phyloP scores from a whole-genome alignment of 1,284 basidiomycete genomes.

The Microbotryum saponariae region DNA sequence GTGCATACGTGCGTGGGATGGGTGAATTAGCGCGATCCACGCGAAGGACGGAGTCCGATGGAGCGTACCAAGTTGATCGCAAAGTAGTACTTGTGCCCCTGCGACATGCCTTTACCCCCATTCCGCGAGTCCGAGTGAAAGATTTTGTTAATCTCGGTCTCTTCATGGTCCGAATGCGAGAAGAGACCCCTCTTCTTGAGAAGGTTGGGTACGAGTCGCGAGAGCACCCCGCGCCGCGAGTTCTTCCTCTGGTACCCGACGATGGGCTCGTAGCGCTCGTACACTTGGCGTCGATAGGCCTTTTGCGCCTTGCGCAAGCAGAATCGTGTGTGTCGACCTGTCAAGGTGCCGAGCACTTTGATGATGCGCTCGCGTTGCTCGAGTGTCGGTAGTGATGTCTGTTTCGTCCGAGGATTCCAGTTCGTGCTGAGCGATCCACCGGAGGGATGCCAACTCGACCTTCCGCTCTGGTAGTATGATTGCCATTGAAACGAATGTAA shows the following conservation, averaged over 20 bases:
- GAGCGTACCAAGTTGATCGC: conserved; percentile 97
- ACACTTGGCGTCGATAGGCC: conserved; percentile 71
- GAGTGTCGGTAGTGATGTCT: conserved; percentile 34
- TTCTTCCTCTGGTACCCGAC: conserved; percentile 58
- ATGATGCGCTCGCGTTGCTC: conserved; percentile 76
- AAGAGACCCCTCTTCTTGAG: conserved; percentile 25
- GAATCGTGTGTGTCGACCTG: conserved; percentile 80
- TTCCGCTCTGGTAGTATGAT: neutral
- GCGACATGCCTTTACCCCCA: conserved; percentile 38
- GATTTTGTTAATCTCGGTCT: conserved; percentile 41
- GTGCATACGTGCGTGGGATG: neutral
- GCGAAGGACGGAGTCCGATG: neutral
- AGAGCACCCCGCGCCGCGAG: conserved; percentile 17
- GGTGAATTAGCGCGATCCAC: neutral
- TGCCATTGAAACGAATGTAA: neutral
- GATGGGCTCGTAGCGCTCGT: conserved; percentile 71
- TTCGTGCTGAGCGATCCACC: conserved; percentile 19
- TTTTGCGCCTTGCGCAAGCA: conserved; percentile 76
- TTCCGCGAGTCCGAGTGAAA: conserved; percentile 20
- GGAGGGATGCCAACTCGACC: conserved; percentile 21
- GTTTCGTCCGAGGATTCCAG: conserved; percentile 28
- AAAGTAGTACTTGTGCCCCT: conserved; percentile 90
- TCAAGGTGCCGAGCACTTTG: conserved; percentile 72
- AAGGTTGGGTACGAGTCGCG: conserved; percentile 26
- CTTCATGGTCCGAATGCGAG: conserved; percentile 30